A percentile compares a stretch with the other conserved stretches of the same genome.
Conservation (phyloP, 805 yeast species). For the Starmerella gropengiesseri region DNA sequence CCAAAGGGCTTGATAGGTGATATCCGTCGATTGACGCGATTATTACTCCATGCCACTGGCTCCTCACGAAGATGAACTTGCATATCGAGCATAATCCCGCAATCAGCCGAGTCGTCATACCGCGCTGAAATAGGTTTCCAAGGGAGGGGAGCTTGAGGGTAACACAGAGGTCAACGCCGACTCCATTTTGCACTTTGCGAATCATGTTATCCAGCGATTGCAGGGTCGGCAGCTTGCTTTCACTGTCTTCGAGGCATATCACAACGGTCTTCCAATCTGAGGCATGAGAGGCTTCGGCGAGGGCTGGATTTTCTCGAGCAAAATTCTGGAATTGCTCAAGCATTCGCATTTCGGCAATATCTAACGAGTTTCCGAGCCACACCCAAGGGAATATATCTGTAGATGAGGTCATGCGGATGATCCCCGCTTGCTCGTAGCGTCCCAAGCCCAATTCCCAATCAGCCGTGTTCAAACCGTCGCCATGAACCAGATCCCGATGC, state of each 20-base stretch:
- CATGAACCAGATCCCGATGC: no score
- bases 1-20: constrained; percentile 75
- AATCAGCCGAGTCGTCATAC: neutral
- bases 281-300: neutral
- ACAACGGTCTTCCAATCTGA: neutral
- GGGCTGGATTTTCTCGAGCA: no score
- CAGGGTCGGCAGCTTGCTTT: neutral
- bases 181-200: neutral
- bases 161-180: neutral
- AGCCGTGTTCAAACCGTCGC: no score
- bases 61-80: neutral
- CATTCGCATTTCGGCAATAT: constrained; percentile 27
- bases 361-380: constrained; percentile 79
- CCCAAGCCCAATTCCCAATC: constrained; percentile 1
- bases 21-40: constrained; percentile 84
- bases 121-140: no score
- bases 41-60: constrained; percentile 27
- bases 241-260: neutral
- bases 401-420: constrained; percentile 23
- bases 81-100: neutral
- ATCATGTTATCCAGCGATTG: neutral
- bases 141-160: neutral
- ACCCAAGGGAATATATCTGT: constrained; percentile 32
- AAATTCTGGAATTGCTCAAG: neutral
- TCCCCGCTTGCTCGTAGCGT: neutral